phyloP scores from a whole-genome alignment of 2,329 filamentous ascomycete species.

The Amphichorda felina region DNA sequence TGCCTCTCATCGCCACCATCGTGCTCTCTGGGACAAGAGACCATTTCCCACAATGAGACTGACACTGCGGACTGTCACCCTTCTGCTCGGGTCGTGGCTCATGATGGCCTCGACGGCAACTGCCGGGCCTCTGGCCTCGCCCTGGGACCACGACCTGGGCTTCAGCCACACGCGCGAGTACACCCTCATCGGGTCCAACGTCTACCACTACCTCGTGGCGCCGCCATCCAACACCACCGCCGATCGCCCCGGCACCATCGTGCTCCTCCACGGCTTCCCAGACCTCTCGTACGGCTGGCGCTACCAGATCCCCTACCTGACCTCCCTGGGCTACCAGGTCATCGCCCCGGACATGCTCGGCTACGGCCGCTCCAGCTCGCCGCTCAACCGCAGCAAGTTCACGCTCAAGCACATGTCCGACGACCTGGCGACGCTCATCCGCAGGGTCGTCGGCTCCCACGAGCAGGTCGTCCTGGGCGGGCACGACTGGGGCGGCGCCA shows the following conservation, averaged over 20 bases:
- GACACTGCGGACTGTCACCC: too few species aligned
- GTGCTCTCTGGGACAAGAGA: too few species aligned
- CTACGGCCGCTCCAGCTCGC: constrained; percentile 66
- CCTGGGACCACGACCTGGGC: too few species aligned
- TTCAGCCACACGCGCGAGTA: constrained; percentile 1
- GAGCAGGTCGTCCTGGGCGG: constrained; percentile 66
- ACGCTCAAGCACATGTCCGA: constrained; percentile 61
- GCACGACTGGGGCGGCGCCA: constrained; percentile 82
- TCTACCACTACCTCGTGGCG: constrained; percentile 48
- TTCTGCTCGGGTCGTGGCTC: too few species aligned
- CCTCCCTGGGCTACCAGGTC: constrained; percentile 62
- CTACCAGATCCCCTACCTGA: constrained; percentile 70
- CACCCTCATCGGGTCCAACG: constrained; percentile 13
- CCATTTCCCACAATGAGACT: too few species aligned
- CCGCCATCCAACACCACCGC: constrained; percentile 21
- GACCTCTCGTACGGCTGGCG: constrained; percentile 81
- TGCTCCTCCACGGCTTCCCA: constrained; percentile 66
- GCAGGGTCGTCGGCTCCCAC: constrained; percentile 33
- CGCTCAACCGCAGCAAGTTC: constrained; percentile 50
- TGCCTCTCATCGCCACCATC: too few species aligned
- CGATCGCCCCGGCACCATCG: constrained; percentile 29
- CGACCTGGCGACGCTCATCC: constrained; percentile 64
- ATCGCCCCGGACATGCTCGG: constrained; percentile 81
- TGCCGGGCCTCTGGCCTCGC: too few species aligned
- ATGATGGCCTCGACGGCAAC: too few species aligned